Base-by-base conservation (phyloP, 106 monocot species). In the Ottelia alismoides region DNA sequence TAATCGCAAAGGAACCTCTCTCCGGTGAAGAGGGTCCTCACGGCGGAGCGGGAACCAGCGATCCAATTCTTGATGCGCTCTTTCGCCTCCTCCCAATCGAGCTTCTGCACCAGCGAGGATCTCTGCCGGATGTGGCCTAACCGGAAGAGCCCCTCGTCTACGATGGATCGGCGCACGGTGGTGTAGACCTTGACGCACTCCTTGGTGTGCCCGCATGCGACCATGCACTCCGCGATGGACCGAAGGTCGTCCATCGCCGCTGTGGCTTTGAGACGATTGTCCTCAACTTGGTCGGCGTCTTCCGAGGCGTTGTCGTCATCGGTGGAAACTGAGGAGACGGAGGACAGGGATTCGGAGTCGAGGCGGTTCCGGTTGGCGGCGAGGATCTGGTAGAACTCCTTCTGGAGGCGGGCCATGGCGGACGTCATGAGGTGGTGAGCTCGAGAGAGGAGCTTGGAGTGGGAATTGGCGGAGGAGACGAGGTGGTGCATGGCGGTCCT, bases 171-270 rank as follows among this genome's bases (percentile, higher is more conserved):
- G 25, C 84, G 78, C n/a, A 60, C 21, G 28, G n/a, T 27, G 27
- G 64, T 63, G 63, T 78, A 91, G 30, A 68, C 52, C 31, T 49
- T 48, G 58, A 76, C 60, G 57, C 74, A 84, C 57, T 91, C 81
- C 50, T 68, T 69, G 45, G 72, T 66, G 46, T 84, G 80, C 1
- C 80, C 80, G n/a, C 67, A 49, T 21, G 72, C 26, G 65, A 88
- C 57, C 88, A 89, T 79, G 28, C 59, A 57, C 48, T 68, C 48
- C 20, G 76, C 78, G 14, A 89, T 66, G 14, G 53, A 24, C 9
- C 45, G 52, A 22, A 78, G 60, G 25, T 68, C 70, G 0, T 25
- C 60, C 57, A 54, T 51, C 32, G 73, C 67, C n/a, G 16, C 24
- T 45, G 28, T 22, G 2, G 74, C 17, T 43, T 6, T 6, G 6